Evolutionary conservation across 495 filamentous ascomycete species (phyloP), one percentile per base, ranked within the genome.

Genomic region (Annulohypoxylon nitens): DNA sequence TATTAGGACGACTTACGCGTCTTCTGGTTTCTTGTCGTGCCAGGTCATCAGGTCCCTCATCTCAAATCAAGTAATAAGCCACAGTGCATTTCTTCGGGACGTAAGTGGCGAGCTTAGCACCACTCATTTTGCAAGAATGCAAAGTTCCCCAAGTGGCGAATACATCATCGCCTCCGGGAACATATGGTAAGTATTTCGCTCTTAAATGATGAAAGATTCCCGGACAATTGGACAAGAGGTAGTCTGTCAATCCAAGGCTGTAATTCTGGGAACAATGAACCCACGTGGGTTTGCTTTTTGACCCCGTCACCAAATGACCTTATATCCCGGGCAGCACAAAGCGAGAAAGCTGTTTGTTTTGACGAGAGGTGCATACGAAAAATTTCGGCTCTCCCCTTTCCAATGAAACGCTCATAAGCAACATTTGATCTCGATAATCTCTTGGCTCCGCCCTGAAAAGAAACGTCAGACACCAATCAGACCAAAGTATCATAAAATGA

Each of bases 331-430:
- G 43, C 16, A 10, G 34, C 16, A 70, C 36, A 65, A 66, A 66
- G 61, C 26, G 5, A 61, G 10, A 23, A 34, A 37, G 39, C 23
- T 51, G 58, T 72, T 67, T 67, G 23, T 67, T 59, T 16, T 18
- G 12, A n/a, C 30, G 16, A 53, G 25, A 30, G 41, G n/a, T 43
- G 50, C 37, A 18, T 36, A 23, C 4, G 12, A 14, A 12, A 39
- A 18, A 48, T 30, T 34, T 58, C 25, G 20, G 39, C 14, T 61
- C 4, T 2, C 58, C 26, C 43, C 14, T 25, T 45, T 23, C 36
- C 33, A 7, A 14, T 61, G 30, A 57, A 55, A 16, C 26, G 30
- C 14, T 7, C 16, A 37, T 36, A 20, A 37, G n/a, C 14, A 20
- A 8, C n/a, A 8, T 57, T 18, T 6, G 33, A 57, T 57, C n/a